Evolutionary conservation across 495 filamentous ascomycete genomes (phyloP).

Genomic region (Podospora pseudopauciseta): DNA sequence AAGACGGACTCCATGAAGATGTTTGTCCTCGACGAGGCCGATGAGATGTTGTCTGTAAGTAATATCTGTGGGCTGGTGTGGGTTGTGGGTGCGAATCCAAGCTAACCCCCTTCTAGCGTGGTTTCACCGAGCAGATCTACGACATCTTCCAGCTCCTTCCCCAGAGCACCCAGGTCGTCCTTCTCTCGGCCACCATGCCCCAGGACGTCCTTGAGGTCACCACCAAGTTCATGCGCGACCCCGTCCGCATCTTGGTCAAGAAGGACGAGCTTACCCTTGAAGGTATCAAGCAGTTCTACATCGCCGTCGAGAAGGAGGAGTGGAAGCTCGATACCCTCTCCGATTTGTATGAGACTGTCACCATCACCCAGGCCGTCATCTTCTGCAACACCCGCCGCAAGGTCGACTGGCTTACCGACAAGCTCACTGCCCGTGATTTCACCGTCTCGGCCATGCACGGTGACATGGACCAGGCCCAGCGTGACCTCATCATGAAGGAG

Average conservation of each 20-base stretch:
- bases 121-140: slow-evolving; percentile 99
- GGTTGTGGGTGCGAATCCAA: neutral
- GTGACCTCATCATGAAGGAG: slow-evolving; percentile 98
- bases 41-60: slow-evolving; percentile 83
- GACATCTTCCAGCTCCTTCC: slow-evolving; percentile 97
- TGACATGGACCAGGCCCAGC: slow-evolving; percentile 97
- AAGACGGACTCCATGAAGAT: slow-evolving; percentile 97
- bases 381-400: slow-evolving; percentile 99
- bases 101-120: slow-evolving; percentile 57
- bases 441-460: slow-evolving; percentile 98
- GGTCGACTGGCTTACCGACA: slow-evolving; percentile 99
- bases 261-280: slow-evolving; percentile 98
- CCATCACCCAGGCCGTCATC: slow-evolving; percentile 98
- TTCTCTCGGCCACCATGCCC: slow-evolving; percentile 93
- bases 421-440: slow-evolving; percentile 97
- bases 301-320: slow-evolving; percentile 98
- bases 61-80: neutral
- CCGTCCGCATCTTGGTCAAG: slow-evolving; percentile 98
- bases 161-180: slow-evolving; percentile 93
- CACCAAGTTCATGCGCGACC: slow-evolving; percentile 99
- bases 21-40: slow-evolving; percentile 96
- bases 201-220: slow-evolving; percentile 99
- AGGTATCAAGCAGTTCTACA: slow-evolving; percentile 98
- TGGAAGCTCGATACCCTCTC: slow-evolving; percentile 99
- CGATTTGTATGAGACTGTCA: slow-evolving; percentile 98